phyloP scores from a whole-genome alignment of 768 basidiomycete species.

The Pleurotus giganteus region DNA sequence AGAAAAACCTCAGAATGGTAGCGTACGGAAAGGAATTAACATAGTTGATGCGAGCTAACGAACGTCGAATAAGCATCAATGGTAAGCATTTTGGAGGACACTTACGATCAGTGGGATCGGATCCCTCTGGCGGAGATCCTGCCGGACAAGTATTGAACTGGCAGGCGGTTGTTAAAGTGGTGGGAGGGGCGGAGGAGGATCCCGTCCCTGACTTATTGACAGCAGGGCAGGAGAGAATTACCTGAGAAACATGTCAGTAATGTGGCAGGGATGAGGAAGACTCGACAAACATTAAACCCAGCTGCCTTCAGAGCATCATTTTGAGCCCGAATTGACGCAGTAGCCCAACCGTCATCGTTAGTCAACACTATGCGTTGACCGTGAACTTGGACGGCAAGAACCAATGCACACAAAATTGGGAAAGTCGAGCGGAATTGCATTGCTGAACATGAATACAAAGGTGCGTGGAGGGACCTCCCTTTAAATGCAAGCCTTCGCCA shows the following conservation, averaged over 20 bases:
- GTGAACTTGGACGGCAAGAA: background rate
- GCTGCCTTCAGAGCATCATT: slow-evolving; percentile 31
- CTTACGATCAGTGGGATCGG: slow-evolving; percentile 38
- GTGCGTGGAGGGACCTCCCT: no score
- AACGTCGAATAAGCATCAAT: background rate
- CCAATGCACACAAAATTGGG: background rate
- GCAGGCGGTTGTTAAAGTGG: slow-evolving; percentile 32
- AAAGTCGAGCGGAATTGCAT: background rate
- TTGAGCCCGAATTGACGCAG: slow-evolving; percentile 38
- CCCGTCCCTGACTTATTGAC: slow-evolving; percentile 46
- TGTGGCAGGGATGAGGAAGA: background rate
- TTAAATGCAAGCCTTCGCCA: no score
- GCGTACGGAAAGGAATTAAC: slow-evolving; percentile 35
- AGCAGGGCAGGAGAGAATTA: slow-evolving; percentile 47
- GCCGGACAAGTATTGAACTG: slow-evolving; percentile 45
- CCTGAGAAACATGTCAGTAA: slow-evolving; percentile 21
- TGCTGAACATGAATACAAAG: no score
- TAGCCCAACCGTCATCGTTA: slow-evolving; percentile 38
- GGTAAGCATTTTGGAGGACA: background rate
- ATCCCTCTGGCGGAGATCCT: slow-evolving; percentile 43
- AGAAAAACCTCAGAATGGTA: background rate
- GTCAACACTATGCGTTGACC: slow-evolving; percentile 18
- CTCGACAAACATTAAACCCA: slow-evolving; percentile 31
- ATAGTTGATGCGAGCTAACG: slow-evolving; percentile 31
- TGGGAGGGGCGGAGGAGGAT: slow-evolving; percentile 35